Evolutionary conservation across 352 stramenopile genomes (phyloP).

Genomic region (Globisporangium nunn): DNA sequence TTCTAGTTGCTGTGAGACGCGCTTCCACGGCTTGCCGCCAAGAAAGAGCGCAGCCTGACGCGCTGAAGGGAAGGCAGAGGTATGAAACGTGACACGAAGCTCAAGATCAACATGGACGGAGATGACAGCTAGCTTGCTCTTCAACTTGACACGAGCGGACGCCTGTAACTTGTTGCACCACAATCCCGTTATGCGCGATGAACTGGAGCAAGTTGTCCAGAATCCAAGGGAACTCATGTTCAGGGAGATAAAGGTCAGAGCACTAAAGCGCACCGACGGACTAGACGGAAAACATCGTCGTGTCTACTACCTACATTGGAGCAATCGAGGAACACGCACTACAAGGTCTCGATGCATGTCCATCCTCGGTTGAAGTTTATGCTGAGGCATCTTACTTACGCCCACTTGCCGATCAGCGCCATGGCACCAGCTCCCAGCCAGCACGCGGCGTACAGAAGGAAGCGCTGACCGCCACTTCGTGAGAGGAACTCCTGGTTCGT

Average conservation of each 20-base stretch:
- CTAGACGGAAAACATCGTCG: no score
- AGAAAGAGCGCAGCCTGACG: no score
- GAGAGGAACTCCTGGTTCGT: conserved; percentile 51
- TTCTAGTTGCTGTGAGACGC: conserved; percentile 3
- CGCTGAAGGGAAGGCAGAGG: conserved; percentile 21
- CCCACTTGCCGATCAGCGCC: conserved; percentile 68
- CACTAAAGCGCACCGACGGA: no score
- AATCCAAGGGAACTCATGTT: no score
- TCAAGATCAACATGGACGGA: conserved; percentile 21
- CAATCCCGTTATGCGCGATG: no score
- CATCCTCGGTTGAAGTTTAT: neutral
- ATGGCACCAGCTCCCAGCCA: conserved; percentile 52
- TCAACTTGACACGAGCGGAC: conserved; percentile 40
- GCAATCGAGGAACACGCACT: no score
- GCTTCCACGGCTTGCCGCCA: conserved; percentile 13
- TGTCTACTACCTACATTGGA: no score
- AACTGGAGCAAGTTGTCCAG: no score
- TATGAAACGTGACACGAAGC: conserved; percentile 6
- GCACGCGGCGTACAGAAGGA: conserved; percentile 35
- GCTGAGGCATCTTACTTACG: conserved; percentile 11
- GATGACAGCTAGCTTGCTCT: conserved; percentile 18
- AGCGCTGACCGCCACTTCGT: conserved; percentile 20
- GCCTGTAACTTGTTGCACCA: conserved; percentile 32
- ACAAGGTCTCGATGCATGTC: neutral
- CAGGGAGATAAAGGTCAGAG: no score